Conservation (phyloP, 139 green algal genomes). For the Pycnococcus provasolii region DNA sequence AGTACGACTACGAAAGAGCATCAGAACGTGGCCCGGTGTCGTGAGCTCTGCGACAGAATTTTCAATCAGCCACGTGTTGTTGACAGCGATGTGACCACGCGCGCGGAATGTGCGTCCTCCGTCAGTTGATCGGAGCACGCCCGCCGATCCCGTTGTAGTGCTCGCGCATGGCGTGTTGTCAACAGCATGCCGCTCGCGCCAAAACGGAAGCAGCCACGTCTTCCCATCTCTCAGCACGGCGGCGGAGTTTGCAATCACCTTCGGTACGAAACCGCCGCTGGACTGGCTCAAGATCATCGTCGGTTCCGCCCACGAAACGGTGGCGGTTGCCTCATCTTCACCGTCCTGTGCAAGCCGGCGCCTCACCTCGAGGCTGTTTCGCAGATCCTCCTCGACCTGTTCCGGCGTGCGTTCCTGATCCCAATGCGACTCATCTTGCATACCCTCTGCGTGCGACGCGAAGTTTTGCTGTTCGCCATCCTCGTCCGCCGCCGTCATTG, state of each 20-base stretch:
- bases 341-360: neutral
- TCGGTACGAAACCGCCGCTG: neutral
- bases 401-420: no score
- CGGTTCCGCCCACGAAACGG: neutral
- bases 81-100: neutral
- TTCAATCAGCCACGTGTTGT: constrained; percentile 4
- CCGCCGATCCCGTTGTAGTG: neutral
- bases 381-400: no score
- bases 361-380: no score
- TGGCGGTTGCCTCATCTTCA: neutral
- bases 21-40: neutral
- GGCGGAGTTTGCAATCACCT: constrained; percentile 6
- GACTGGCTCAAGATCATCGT: neutral
- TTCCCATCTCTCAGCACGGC: neutral
- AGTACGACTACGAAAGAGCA: constrained; percentile 3
- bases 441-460: no score
- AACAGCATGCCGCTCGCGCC: neutral
- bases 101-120: neutral
- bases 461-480: no score
- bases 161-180: neutral
- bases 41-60: constrained; percentile 4
- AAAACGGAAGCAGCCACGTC: constrained; percentile 10
- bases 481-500: no score
- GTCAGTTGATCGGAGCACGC: constrained; percentile 7
- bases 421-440: no score